Conservation (phyloP, 192 early-diverging fungal species). For the Paraglomus occultum region DNA sequence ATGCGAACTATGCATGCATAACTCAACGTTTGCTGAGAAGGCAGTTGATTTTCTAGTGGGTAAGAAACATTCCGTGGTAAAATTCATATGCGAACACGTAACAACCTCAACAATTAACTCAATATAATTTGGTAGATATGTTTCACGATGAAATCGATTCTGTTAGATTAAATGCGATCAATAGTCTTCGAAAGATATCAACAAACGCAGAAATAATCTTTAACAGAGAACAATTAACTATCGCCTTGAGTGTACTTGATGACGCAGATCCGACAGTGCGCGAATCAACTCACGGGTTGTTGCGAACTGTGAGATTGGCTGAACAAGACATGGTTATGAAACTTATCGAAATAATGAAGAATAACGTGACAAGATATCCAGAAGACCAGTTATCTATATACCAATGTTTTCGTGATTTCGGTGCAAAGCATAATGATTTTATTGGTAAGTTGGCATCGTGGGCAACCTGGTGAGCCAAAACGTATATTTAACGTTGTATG, state of each 20-base stretch:
- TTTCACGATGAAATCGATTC: conserved; percentile 93
- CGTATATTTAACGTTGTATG: too few species aligned
- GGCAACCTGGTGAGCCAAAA: too few species aligned
- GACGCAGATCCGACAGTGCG: conserved; percentile 70
- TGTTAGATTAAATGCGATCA: conserved; percentile 80
- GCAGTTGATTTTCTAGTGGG: conserved; percentile 82
- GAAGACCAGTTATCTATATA: conserved; percentile 72
- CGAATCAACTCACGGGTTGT: conserved; percentile 67
- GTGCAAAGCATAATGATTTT: conserved; percentile 55
- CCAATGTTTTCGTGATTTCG: conserved; percentile 62
- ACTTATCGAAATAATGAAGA: conserved; percentile 57
- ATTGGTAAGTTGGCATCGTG: conserved; percentile 37
- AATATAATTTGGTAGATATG: conserved; percentile 66
- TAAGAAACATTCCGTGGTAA: conserved; percentile 29
- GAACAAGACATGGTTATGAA: conserved; percentile 42
- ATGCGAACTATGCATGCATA: conserved; percentile 69
- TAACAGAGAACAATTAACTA: conserved; percentile 71
- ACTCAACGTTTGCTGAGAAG: conserved; percentile 64
- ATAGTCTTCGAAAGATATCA: conserved; percentile 72
- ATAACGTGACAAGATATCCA: conserved; percentile 63
- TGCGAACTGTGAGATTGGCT: conserved; percentile 54
- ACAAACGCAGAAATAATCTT: conserved; percentile 51
- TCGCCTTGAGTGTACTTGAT: conserved; percentile 72
- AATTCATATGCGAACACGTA: background rate
- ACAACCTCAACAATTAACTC: background rate